A percentile compares a stretch with the other conserved stretches of the same genome.
Evolutionary conservation across 192 early-diverging fungal species (phyloP).

Genomic region (Backusella westeae): DNA sequence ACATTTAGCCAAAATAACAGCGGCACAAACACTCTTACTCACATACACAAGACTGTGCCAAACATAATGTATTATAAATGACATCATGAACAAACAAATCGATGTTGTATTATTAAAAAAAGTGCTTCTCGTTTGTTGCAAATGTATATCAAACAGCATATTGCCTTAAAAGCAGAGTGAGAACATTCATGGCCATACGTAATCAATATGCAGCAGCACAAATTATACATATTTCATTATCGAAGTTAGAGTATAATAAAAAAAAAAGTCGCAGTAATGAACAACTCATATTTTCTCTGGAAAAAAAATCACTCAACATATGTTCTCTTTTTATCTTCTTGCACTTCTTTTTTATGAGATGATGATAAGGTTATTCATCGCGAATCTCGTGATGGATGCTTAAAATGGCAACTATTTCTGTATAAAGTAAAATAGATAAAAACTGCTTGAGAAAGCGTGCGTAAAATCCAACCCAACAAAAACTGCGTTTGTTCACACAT

Average conservation of each 20-base stretch:
- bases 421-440: conserved; percentile 2
- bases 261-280: not conserved
- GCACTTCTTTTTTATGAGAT: not conserved
- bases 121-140: not conserved
- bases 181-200: not conserved
- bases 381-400: not conserved
- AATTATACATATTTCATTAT: not conserved
- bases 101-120: not conserved
- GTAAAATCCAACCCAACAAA: not conserved
- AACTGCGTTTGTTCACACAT: not conserved
- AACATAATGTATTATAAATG: not conserved
- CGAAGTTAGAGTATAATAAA: not conserved
- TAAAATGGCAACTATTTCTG: conserved; percentile 1
- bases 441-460: conserved; percentile 1
- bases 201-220: not conserved
- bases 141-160: not conserved
- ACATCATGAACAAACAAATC: conserved; percentile 1
- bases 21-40: not conserved
- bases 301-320: not conserved
- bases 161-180: not conserved
- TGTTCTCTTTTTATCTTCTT: not conserved
- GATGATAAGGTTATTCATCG: not conserved
- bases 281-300: not conserved
- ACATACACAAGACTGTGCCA: not conserved
- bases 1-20: not conserved